Percentiles rank a stretch among this genome's conserved stretches.
These are phyloP conservation scores for Combretum micranthum DNA, from an alignment of 345 rosid species.

Conservation along the genomic window DNA sequence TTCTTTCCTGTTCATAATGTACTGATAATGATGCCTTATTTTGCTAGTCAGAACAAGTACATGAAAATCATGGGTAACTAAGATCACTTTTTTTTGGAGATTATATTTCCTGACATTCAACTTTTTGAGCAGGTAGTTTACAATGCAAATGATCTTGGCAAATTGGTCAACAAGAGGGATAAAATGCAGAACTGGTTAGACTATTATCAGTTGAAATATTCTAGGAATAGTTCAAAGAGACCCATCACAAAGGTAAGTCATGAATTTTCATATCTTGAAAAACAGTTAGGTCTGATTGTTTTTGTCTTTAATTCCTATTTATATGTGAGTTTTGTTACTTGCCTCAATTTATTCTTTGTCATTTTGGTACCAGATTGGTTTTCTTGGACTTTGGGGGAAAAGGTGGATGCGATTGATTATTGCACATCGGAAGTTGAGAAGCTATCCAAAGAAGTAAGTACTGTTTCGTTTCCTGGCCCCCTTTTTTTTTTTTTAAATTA, in stretches of 20 bases:
- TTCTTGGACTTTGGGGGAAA: conserved; percentile 67
- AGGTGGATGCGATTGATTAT: conserved; percentile 72
- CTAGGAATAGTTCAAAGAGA: conserved; percentile 42
- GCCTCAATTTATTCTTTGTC: not conserved
- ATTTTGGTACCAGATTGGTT: conserved; percentile 60
- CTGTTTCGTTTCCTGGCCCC: not conserved
- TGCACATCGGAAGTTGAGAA: conserved; percentile 61
- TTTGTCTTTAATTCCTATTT: conserved; percentile 3
- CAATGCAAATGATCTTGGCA: conserved; percentile 80
- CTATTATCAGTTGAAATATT: conserved; percentile 60
- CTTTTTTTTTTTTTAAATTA: not conserved
- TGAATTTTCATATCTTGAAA: not conserved
- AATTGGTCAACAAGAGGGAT: conserved; percentile 62
- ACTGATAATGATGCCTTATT: too few relatives aligned
- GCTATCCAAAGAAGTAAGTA: conserved; percentile 60
- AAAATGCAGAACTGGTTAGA: conserved; percentile 80
- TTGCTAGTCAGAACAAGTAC: too few relatives aligned
- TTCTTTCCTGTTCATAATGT: too few relatives aligned
- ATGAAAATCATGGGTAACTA: too few relatives aligned
- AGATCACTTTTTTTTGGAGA: too few relatives aligned
- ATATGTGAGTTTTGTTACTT: not conserved
- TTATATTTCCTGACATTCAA: too few relatives aligned
- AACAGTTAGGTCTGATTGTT: not conserved
- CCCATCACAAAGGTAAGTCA: conserved; percentile 60
- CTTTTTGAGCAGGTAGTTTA: conserved; percentile 48